A percentile compares a stretch with the other conserved stretches of the same genome.
These are phyloP conservation scores for Physcomitrellopsis africana DNA, from an alignment of 225 moss, liverwort and hornwort species.

Conservation along the genomic window DNA sequence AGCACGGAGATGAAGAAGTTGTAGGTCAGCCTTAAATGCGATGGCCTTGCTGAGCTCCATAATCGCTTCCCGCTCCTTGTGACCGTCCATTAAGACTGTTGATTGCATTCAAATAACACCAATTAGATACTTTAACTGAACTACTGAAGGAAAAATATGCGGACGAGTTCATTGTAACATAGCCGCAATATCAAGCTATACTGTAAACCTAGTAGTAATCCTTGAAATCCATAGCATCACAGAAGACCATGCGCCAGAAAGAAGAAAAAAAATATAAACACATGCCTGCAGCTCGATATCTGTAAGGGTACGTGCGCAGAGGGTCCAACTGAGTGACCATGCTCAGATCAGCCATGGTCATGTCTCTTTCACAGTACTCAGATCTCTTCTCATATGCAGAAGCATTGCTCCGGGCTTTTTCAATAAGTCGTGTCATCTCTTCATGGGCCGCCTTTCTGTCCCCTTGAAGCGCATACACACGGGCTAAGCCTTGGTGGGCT, in stretches of 20 bases:
- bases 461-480: slow-evolving; percentile 91
- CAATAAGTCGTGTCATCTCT: slow-evolving; percentile 98
- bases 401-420: slow-evolving; percentile 99
- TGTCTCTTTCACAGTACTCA: slow-evolving; percentile 95
- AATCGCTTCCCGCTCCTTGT: slow-evolving; percentile 91
- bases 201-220: no score
- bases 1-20: slow-evolving; percentile 93
- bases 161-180: no score
- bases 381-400: slow-evolving; percentile 98
- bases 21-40: slow-evolving; percentile 97
- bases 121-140: background rate
- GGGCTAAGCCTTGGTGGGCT: slow-evolving; percentile 98
- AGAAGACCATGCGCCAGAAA: background rate
- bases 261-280: slow-evolving; percentile 13
- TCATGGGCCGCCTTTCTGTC: slow-evolving; percentile 92
- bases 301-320: slow-evolving; percentile 92
- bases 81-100: slow-evolving; percentile 97
- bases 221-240: no score
- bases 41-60: slow-evolving; percentile 93
- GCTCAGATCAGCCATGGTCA: slow-evolving; percentile 96
- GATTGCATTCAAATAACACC: slow-evolving; percentile 11
- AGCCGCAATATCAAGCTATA: no score
- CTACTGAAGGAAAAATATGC: no score
- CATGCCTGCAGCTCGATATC: slow-evolving; percentile 98
- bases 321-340: slow-evolving; percentile 96